Conservation (phyloP, 345 rosid genomes). For the Brassica juncea region DNA sequence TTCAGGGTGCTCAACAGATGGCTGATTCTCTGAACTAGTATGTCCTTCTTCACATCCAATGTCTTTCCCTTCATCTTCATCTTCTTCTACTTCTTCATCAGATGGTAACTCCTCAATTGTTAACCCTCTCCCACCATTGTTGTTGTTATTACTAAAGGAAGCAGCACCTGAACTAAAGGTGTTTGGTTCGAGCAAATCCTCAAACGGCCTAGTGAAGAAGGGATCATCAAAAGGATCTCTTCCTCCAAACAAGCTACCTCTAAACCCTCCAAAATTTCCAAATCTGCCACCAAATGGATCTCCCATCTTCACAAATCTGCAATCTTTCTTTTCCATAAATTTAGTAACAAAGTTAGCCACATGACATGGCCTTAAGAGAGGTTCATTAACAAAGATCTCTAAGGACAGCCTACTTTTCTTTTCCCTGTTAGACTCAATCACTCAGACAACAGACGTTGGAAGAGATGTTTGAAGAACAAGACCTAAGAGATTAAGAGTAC, state of each 20-base stretch:
- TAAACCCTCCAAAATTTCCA: conserved; percentile 42
- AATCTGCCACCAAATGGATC: conserved; percentile 56
- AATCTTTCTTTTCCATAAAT: conserved; percentile 24
- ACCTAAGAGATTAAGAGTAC: conserved; percentile 18
- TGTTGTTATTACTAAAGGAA: conserved; percentile 22
- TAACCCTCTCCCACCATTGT: conserved; percentile 41
- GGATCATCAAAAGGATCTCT: conserved; percentile 81
- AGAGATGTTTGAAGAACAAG: not conserved
- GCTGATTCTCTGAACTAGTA: conserved; percentile 43
- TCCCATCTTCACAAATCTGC: conserved; percentile 51
- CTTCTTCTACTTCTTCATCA: conserved; percentile 44
- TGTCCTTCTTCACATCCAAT: conserved; percentile 17
- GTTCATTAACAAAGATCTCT: not conserved
- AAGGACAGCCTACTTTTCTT: no score
- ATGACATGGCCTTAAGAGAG: not conserved
- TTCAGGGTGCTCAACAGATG: conserved; percentile 73
- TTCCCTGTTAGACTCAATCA: not conserved
- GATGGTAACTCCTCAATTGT: conserved; percentile 66
- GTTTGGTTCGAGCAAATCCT: conserved; percentile 40
- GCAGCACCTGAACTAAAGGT: conserved; percentile 32
- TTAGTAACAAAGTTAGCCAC: not conserved
- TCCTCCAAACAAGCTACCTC: conserved; percentile 58
- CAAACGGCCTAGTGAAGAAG: conserved; percentile 62
- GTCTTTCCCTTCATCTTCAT: conserved; percentile 5
- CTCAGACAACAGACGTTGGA: not conserved